A percentile compares a stretch with the other conserved stretches of the same genome.
These are phyloP conservation scores for Colletotrichum lupini DNA, from an alignment of 2,329 filamentous ascomycete species.

Conservation along the genomic window DNA sequence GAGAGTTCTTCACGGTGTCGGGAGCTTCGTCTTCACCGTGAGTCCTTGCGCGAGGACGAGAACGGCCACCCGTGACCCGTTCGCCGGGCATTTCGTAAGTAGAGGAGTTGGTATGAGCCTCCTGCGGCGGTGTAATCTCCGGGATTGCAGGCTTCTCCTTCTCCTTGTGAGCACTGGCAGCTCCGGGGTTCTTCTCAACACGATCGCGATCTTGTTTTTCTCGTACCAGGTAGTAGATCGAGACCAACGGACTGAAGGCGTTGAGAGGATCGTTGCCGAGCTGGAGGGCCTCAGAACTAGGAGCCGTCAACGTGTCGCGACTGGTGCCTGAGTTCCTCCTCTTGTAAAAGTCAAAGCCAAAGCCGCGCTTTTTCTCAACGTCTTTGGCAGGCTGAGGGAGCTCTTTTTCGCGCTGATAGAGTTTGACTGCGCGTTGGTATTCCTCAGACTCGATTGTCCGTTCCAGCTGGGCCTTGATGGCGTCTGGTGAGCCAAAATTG, in stretches of 20 bases:
- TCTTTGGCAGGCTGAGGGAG: slow-evolving; percentile 67
- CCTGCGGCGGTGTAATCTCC: slow-evolving; percentile 83
- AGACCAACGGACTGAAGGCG: slow-evolving; percentile 90
- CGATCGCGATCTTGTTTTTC: slow-evolving; percentile 91
- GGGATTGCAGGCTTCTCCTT: slow-evolving; percentile 66
- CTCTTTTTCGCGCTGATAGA: slow-evolving; percentile 75
- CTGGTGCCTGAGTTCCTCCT: slow-evolving; percentile 89
- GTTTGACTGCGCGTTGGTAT: slow-evolving; percentile 85
- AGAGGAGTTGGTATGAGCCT: slow-evolving; percentile 87
- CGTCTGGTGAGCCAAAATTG: slow-evolving; percentile 90
- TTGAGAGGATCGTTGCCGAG: slow-evolving; percentile 89
- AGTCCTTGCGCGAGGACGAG: slow-evolving; percentile 86
- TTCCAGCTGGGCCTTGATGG: slow-evolving; percentile 83
- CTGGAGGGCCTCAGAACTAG: slow-evolving; percentile 87
- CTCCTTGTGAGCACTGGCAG: slow-evolving; percentile 47
- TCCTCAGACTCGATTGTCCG: slow-evolving; percentile 93
- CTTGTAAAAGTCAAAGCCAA: slow-evolving; percentile 97
- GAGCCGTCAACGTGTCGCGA: slow-evolving; percentile 83
- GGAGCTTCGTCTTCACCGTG: slow-evolving; percentile 93
- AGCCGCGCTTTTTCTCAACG: slow-evolving; percentile 86
- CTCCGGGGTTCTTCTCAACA: slow-evolving; percentile 61
- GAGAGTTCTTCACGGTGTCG: slow-evolving; percentile 76
- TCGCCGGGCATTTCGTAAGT: slow-evolving; percentile 91
- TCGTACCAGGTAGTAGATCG: slow-evolving; percentile 94
- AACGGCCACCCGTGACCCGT: slow-evolving; percentile 84